Evolutionary conservation across 805 yeast species (phyloP), one percentile per base, ranked within the genome.

Genomic region (Candida sanyiensis): DNA sequence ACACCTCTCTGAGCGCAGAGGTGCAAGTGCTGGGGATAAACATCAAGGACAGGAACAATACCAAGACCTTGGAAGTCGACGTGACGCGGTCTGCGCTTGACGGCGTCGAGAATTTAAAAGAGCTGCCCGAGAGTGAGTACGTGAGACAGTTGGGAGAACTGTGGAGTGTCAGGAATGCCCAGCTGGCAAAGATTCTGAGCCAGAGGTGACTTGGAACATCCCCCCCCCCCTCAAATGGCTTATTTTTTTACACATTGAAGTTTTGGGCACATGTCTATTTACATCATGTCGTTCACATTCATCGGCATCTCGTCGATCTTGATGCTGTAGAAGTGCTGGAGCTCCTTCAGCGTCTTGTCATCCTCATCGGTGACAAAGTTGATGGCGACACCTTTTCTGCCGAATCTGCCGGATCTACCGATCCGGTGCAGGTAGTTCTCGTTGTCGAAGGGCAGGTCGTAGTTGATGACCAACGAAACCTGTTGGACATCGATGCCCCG

Each of bases 401-500:
- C 98, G 71, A 90, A 90, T 62, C 98, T 80, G 49, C 97, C 90
- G 97, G 59, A 90, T 81, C 66, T 90, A 90, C 34, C 34, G 51
- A 90, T 90, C 67, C 98, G 77, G 72, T 90, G 98, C 58, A 90
- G 81, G 65, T 90, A 90, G 74, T 90, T 90, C 66, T 90, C 97
- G 61, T 82, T 80, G 73, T 93, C 88, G 48, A 76, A 64, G 40
- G 98, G 97, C 62, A 90, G 69, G 65, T 90, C 98, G 68, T 85
- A 90, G 74, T 90, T 90, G 58, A 90, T 86, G 44, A 90, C 98
- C 51, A 90, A 68, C 10, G 97, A 89, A 35, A 90, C 96, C 62
- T 90, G 97, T 70, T 90, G 98, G 45, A 90, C 97, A 66, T 90
- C 98, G 50, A 90, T 93, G 60, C 98, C 98, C 67, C 98, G 77